These are phyloP conservation scores for Amoebophrya sp. DNA, from an alignment of 169 alveolate genomes.

Conservation along the genomic window DNA sequence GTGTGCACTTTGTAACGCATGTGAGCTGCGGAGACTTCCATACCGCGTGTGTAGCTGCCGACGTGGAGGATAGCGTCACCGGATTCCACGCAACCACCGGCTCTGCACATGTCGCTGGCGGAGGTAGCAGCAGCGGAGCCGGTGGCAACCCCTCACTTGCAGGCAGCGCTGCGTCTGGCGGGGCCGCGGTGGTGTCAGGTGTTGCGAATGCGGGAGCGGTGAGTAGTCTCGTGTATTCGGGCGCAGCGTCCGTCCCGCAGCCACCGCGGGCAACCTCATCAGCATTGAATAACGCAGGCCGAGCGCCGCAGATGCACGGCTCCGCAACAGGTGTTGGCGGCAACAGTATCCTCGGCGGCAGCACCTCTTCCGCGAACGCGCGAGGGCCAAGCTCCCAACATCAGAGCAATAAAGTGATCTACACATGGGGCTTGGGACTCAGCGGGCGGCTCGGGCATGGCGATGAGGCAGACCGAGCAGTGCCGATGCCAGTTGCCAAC, in stretches of 20 bases:
- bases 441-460: slow-evolving; percentile 49
- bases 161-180: too few relatives aligned
- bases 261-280: too few relatives aligned
- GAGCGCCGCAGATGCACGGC: too few relatives aligned
- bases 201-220: too few relatives aligned
- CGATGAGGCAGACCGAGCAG: slow-evolving; percentile 39
- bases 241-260: too few relatives aligned
- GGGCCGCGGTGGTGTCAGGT: too few relatives aligned
- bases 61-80: neutral
- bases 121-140: neutral
- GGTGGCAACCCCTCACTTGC: neutral
- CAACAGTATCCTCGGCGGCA: too few relatives aligned
- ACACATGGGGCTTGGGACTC: slow-evolving; percentile 51
- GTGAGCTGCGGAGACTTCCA: slow-evolving; percentile 50
- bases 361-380: too few relatives aligned
- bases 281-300: too few relatives aligned
- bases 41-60: slow-evolving; percentile 24
- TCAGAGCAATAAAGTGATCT: neutral
- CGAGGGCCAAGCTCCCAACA: neutral
- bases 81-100: neutral
- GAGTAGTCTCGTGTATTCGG: too few relatives aligned
- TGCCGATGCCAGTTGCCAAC: neutral
- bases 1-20: too few relatives aligned
- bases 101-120: neutral
- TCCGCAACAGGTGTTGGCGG: too few relatives aligned